Evolutionary conservation across 148 eudicot genomes (phyloP).

Genomic region (Camellia lanceoleosa): DNA sequence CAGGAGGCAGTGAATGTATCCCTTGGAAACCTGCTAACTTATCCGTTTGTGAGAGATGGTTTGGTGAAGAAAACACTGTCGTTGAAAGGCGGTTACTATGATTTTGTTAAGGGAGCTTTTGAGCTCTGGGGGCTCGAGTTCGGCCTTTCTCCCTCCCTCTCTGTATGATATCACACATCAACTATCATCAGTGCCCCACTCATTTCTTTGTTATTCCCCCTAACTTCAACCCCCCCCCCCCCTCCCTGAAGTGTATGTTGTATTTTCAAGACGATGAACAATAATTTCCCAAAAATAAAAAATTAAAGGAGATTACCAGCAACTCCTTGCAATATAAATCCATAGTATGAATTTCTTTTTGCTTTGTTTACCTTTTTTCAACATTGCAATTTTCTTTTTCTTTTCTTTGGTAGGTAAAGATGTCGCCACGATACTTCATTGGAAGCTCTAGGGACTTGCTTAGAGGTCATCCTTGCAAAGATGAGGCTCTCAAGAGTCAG

Average conservation of each 20-base stretch:
- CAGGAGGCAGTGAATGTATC: slow-evolving; percentile 98
- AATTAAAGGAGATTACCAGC: slow-evolving; percentile 11
- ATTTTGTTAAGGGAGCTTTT: slow-evolving; percentile 81
- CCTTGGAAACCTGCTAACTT: slow-evolving; percentile 78
- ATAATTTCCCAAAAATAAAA: slow-evolving; percentile 14
- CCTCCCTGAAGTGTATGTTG: slow-evolving; percentile 22
- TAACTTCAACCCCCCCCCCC: slow-evolving; percentile 2
- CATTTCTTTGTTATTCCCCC: slow-evolving; percentile 13
- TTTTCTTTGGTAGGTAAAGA: slow-evolving; percentile 71
- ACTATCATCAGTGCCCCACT: slow-evolving; percentile 15
- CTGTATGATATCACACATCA: slow-evolving; percentile 58
- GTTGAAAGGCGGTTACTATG: slow-evolving; percentile 89
- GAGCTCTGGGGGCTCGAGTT: slow-evolving; percentile 97
- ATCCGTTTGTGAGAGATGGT: slow-evolving; percentile 94
- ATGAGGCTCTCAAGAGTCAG: slow-evolving; percentile 7
- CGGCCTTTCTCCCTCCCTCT: slow-evolving; percentile 69
- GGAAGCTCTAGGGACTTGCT: slow-evolving; percentile 59
- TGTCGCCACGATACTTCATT: slow-evolving; percentile 82
- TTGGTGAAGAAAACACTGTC: slow-evolving; percentile 75
- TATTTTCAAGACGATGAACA: slow-evolving; percentile 20
- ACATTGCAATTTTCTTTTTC: slow-evolving; percentile 32
- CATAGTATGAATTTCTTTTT: background rate
- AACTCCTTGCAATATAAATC: slow-evolving; percentile 5
- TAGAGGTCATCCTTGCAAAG: slow-evolving; percentile 29
- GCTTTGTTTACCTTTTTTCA: slow-evolving; percentile 15